Evolutionary conservation across 78 protist genomes (phyloP).

Genomic region (Polysphondylium violaceum): DNA sequence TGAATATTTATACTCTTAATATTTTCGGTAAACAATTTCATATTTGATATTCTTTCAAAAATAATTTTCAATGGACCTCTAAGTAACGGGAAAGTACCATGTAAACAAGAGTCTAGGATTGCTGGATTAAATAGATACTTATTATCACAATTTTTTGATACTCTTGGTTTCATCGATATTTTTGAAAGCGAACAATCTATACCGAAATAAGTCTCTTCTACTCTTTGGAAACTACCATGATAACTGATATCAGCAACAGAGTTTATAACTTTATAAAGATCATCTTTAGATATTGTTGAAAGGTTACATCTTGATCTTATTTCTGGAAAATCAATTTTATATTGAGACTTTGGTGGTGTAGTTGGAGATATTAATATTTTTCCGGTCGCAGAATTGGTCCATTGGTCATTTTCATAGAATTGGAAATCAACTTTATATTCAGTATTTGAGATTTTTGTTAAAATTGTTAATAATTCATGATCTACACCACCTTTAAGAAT

Average conservation of each 20-base stretch:
- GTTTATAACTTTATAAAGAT: neutral
- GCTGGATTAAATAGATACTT: constrained; percentile 27
- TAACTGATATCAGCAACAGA: neutral
- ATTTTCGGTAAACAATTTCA: neutral
- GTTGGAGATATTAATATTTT: constrained; percentile 4
- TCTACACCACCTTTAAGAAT: constrained; percentile 4
- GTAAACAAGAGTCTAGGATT: constrained; percentile 20
- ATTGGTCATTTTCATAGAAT: neutral
- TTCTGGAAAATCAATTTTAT: neutral
- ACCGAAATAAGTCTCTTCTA: constrained; percentile 22
- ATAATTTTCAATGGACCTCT: constrained; percentile 34
- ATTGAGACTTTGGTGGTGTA: neutral
- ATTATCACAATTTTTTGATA: neutral
- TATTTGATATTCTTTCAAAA: constrained; percentile 23
- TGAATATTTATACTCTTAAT: neutral
- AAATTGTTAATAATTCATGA: constrained; percentile 3
- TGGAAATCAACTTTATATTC: constrained; percentile 1
- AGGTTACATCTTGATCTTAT: constrained; percentile 8
- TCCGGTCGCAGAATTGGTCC: neutral
- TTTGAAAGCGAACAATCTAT: constrained; percentile 22
- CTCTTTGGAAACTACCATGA: neutral
- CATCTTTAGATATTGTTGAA: neutral
- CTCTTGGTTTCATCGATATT: neutral
- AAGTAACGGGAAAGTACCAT: constrained; percentile 14
- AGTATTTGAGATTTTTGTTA: neutral